Evolutionary conservation across 148 eudicot species (phyloP), one percentile per base, ranked within the genome.

Genomic region (Rhododendron simsii): DNA sequence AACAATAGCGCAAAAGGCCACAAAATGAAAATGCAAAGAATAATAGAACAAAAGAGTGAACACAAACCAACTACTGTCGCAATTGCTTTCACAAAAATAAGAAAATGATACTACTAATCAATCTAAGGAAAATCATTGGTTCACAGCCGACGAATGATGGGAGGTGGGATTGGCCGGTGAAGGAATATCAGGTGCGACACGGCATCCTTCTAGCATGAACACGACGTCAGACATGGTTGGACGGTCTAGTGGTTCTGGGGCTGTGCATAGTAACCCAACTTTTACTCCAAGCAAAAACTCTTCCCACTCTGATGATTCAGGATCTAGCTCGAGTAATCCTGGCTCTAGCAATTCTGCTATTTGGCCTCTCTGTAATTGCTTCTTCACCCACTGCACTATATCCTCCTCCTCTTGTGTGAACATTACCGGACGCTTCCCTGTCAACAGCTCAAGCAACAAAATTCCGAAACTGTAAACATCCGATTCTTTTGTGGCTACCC

Each of bases 261-360:
- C 88, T 21, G 95, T 93, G 86, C 95, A 93, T 0, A 93, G 90
- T 44, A 93, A 84, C 7, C 91, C 95, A 0, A 92, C 94, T 88
- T 93, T 93, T 37, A 93, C 92, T n/a, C 94, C 95, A n/a, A 93
- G 85, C 88, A 93, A 92, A 83, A 93, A 93, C 91, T 93, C 95
- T 78, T 93, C 95, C 95, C 95, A 93, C 65, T 93, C 95, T 1
- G 95, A 90, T 5, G 95, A 93, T 84, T 93, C 95, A 3, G 95
- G 94, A 82, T 93, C 95, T 1, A 93, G 92, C 86, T 93, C 95
- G 7, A 93, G 91, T 75, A 92, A 86, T 30, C 94, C 93, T 7
- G 93, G 94, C 75, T 92, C 94, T 8, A 93, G 86, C 18, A 93
- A 86, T 85, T 93, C 95, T 2, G 91, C 84, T 10, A 93, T 89